These are phyloP conservation scores for Cladochytrium tenue DNA, from an alignment of 371 early-diverging fungal genomes.

Conservation along the genomic window DNA sequence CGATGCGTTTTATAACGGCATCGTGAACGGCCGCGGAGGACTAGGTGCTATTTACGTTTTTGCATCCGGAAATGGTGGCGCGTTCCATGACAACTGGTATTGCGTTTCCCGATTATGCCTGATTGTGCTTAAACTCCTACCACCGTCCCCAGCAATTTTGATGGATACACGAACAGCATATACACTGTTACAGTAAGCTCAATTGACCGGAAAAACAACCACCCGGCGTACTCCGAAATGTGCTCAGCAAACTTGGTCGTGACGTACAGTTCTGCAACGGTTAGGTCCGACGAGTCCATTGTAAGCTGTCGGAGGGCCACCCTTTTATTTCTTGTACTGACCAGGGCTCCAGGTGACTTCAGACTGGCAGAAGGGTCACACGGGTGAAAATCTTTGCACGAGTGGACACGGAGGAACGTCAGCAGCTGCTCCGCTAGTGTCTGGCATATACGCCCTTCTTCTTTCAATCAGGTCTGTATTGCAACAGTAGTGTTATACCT, in stretches of 20 bases:
- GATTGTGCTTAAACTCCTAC: background rate
- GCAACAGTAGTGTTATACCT: background rate
- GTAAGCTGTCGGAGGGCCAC: conserved; percentile 45
- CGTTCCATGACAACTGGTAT: conserved; percentile 75
- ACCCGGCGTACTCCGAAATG: conserved; percentile 86
- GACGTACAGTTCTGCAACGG: conserved; percentile 72
- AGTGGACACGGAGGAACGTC: conserved; percentile 91
- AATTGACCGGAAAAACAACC: conserved; percentile 69
- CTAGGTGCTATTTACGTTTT: conserved; percentile 90
- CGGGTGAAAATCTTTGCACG: conserved; percentile 71
- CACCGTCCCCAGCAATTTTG: conserved; percentile 72
- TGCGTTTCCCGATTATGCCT: conserved; percentile 4
- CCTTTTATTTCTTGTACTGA: background rate
- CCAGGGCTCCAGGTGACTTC: conserved; percentile 71
- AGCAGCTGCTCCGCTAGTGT: conserved; percentile 94
- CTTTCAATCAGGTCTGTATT: conserved; percentile 55
- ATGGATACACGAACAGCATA: conserved; percentile 95
- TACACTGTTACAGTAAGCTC: conserved; percentile 94
- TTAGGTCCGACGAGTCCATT: conserved; percentile 67
- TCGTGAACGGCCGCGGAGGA: conserved; percentile 80
- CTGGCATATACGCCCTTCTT: conserved; percentile 90
- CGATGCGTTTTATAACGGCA: conserved; percentile 81
- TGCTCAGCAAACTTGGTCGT: conserved; percentile 89
- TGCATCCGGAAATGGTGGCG: conserved; percentile 93
- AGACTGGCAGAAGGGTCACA: conserved; percentile 50